These are phyloP conservation scores for Trypanosoma platydactyli DNA, from an alignment of 208 protist genomes.

Conservation along the genomic window DNA sequence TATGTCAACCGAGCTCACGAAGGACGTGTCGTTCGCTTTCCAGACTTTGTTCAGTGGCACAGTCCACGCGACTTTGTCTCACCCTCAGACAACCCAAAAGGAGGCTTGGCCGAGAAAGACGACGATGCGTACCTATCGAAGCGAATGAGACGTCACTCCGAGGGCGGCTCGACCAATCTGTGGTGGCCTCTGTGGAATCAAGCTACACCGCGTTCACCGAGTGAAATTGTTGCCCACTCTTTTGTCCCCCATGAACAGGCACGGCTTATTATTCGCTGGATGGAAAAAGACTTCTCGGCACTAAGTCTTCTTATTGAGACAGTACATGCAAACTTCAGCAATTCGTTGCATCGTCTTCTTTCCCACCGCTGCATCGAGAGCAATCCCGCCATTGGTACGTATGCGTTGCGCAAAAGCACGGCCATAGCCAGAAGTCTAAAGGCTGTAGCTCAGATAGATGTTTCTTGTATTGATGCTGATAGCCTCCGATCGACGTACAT, in stretches of 20 bases:
- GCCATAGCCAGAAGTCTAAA: constrained; percentile 36
- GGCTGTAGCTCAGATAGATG: constrained; percentile 3
- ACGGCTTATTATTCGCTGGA: constrained; percentile 51
- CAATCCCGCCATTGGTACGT: constrained; percentile 36
- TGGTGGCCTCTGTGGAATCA: constrained; percentile 74
- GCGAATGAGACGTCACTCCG: constrained; percentile 50
- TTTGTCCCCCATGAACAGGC: constrained; percentile 54
- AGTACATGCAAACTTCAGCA: constrained; percentile 53
- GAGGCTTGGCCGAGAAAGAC: constrained; percentile 23
- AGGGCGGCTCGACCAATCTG: constrained; percentile 36
- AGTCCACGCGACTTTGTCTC: constrained; percentile 78
- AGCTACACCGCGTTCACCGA: constrained; percentile 52
- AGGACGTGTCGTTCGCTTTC: constrained; percentile 75
- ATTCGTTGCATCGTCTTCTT: constrained; percentile 60
- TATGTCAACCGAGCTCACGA: constrained; percentile 66
- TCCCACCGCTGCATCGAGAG: constrained; percentile 57
- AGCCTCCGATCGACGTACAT: constrained; percentile 37
- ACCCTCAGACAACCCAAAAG: constrained; percentile 1
- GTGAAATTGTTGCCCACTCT: constrained; percentile 42
- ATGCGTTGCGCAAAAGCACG: constrained; percentile 24
- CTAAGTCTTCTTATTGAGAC: constrained; percentile 50
- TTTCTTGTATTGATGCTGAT: constrained; percentile 36
- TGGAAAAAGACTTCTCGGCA: constrained; percentile 37
- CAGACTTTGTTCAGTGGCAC: constrained; percentile 88
- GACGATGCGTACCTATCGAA: constrained; percentile 72